Percentiles rank a stretch among this genome's conserved stretches.
phyloP scores from a whole-genome alignment of 805 yeast genomes.

The Metschnikowia lunata region DNA sequence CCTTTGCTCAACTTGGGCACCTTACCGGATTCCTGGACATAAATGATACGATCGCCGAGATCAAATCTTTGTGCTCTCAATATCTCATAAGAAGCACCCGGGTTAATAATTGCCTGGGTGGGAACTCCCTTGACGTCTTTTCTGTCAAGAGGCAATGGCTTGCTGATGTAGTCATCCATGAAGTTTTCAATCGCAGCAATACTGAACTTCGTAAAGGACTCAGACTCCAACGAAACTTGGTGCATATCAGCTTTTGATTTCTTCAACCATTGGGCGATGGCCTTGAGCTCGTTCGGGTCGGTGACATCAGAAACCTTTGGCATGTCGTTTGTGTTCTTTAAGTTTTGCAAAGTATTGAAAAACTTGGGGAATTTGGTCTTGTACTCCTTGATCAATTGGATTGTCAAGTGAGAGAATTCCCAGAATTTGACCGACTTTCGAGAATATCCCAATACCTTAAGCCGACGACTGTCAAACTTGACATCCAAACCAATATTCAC shows the following conservation, averaged over 20 bases:
- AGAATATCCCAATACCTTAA: conserved; percentile 86
- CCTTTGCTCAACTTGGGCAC: conserved; percentile 87
- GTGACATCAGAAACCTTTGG: conserved; percentile 36
- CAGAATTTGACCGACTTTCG: conserved; percentile 59
- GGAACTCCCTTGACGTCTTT: conserved; percentile 79
- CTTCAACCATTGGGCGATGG: conserved; percentile 46
- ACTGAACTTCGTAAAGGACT: conserved; percentile 64
- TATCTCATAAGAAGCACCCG: conserved; percentile 64
- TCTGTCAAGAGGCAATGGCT: conserved; percentile 39
- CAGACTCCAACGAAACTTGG: conserved; percentile 71
- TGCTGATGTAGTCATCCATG: conserved; percentile 45
- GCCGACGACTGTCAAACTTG: conserved; percentile 73
- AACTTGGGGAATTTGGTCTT: conserved; percentile 56
- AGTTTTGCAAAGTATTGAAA: conserved; percentile 37
- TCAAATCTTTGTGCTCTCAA: conserved; percentile 72
- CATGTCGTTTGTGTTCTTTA: conserved; percentile 22
- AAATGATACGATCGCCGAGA: conserved; percentile 86
- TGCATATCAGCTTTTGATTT: conserved; percentile 45
- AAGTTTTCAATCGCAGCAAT: conserved; percentile 64
- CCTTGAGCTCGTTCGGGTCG: conserved; percentile 42
- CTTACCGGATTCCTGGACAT: conserved; percentile 81
- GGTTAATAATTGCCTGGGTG: conserved; percentile 72
- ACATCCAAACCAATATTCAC: conserved; percentile 78
- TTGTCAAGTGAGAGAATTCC: conserved; percentile 79
- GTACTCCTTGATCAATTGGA: conserved; percentile 61